Evolutionary conservation across 306 rosid species (phyloP).

Genomic region (Malus orientalis): DNA sequence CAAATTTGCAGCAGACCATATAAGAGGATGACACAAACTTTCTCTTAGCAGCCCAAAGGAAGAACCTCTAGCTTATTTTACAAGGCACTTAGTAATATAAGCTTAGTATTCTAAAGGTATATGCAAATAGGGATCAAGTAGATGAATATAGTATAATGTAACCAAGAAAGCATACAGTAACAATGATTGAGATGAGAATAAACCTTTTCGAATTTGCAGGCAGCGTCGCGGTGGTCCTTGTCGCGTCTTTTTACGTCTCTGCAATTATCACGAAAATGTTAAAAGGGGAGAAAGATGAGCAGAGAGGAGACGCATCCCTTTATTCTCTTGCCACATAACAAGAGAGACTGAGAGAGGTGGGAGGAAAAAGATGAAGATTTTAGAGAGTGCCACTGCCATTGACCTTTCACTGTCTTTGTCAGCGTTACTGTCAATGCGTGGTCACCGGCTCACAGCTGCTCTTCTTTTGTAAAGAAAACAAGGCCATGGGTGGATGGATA

Average conservation of each 20-base stretch:
- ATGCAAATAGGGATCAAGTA: neutral
- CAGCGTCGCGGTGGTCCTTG: conserved; percentile 2
- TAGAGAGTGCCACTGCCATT: neutral
- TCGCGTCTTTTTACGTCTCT: conserved; percentile 8
- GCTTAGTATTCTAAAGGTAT: neutral
- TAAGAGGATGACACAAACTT: neutral
- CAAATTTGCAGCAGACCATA: neutral
- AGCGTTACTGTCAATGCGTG: conserved; percentile 22
- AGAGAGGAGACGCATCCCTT: conserved; percentile 17
- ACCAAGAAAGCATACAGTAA: neutral
- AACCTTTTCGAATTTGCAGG: conserved; percentile 12
- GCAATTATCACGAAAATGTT: conserved; percentile 2
- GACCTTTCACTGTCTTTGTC: conserved; percentile 12
- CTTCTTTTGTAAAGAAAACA: conserved; percentile 26
- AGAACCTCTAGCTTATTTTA: neutral
- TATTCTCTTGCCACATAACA: conserved; percentile 19
- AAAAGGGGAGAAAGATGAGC: neutral
- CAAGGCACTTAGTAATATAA: neutral
- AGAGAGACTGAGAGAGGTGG: neutral
- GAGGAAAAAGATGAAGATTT: neutral
- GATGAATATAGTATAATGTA: neutral
- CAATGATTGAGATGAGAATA: conserved; percentile 14
- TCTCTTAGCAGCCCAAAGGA: neutral
- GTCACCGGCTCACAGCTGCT: conserved; percentile 23
- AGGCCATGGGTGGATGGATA: conserved; percentile 15